A percentile compares a stretch with the other conserved stretches of the same genome.
Conservation (phyloP, 768 basidiomycete species). For the Boletus patriciae region DNA sequence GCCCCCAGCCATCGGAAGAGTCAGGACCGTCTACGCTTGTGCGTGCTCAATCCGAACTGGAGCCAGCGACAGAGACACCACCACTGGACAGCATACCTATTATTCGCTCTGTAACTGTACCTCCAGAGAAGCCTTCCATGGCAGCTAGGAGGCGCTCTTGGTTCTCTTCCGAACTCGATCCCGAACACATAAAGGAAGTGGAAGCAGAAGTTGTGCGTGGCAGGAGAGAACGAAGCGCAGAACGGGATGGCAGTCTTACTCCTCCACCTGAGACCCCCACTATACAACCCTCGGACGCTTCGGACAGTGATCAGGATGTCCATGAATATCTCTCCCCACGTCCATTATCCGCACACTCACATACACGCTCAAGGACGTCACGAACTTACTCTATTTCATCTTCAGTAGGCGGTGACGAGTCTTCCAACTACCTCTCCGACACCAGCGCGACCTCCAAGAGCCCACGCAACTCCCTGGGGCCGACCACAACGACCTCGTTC, state of each 20-base stretch:
- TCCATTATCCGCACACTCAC: constrained; percentile 49
- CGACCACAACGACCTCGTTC: constrained; percentile 52
- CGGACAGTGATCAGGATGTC: constrained; percentile 22
- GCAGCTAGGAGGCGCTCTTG: constrained; percentile 50
- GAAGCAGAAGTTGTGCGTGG: constrained; percentile 22
- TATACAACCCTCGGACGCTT: constrained; percentile 6
- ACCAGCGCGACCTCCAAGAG: constrained; percentile 30
- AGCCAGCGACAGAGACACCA: constrained; percentile 22
- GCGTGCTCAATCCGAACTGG: constrained; percentile 35
- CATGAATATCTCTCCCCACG: constrained; percentile 32
- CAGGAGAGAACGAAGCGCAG: constrained; percentile 30
- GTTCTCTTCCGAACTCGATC: constrained; percentile 46
- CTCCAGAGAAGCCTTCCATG: constrained; percentile 26
- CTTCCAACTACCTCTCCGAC: constrained; percentile 35
- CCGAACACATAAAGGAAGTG: constrained; percentile 22
- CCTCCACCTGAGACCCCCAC: constrained; percentile 8
- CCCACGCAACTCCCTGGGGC: constrained; percentile 44
- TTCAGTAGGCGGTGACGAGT: constrained; percentile 29
- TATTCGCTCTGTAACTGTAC: constrained; percentile 24
- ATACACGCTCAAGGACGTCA: constrained; percentile 28
- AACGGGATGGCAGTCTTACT: constrained; percentile 37
- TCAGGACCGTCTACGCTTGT: constrained; percentile 11
- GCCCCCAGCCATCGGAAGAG: constrained; percentile 37
- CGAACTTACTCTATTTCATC: constrained; percentile 40
- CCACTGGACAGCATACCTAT: constrained; percentile 24